A percentile compares a stretch with the other conserved stretches of the same genome.
Evolutionary conservation across 23 red algal genomes (phyloP).

Genomic region (Agarophyton chilense): DNA sequence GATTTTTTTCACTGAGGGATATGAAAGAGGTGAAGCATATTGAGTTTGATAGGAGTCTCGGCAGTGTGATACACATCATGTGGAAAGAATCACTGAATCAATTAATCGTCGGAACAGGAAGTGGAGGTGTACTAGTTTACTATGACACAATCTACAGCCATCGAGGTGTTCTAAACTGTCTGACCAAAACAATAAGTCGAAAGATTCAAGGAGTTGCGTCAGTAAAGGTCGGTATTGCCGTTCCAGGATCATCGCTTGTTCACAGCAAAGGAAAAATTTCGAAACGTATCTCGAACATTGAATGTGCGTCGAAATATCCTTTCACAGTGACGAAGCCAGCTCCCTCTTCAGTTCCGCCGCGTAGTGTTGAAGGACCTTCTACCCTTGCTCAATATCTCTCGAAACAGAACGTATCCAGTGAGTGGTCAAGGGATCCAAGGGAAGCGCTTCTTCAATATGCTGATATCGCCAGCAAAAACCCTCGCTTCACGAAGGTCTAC

Average conservation of each 20-base stretch:
- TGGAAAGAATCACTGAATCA: conserved; percentile 68
- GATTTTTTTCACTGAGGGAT: conserved; percentile 23
- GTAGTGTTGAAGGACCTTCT: neutral
- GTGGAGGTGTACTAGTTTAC: conserved; percentile 27
- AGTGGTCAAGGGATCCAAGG: conserved; percentile 53
- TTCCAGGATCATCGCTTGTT: conserved; percentile 23
- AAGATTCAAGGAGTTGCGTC: conserved; percentile 52
- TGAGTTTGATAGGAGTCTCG: neutral
- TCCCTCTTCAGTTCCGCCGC: neutral
- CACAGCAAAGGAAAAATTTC: neutral
- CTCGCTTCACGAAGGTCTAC: conserved; percentile 50
- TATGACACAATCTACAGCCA: conserved; percentile 42
- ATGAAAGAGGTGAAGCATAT: conserved; percentile 22
- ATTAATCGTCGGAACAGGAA: conserved; percentile 48
- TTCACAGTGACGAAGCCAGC: conserved; percentile 14
- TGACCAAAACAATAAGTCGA: conserved; percentile 36
- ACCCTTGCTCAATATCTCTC: conserved; percentile 58
- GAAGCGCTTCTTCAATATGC: conserved; percentile 65
- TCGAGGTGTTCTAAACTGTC: conserved; percentile 49
- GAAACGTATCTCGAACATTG: neutral
- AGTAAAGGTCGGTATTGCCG: conserved; percentile 18
- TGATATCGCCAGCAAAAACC: conserved; percentile 50
- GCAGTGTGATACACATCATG: conserved; percentile 43
- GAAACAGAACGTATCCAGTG: conserved; percentile 20
- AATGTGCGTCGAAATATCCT: neutral